Conservation (phyloP, 176 grass and related monocot species). For the Poa pratensis region DNA sequence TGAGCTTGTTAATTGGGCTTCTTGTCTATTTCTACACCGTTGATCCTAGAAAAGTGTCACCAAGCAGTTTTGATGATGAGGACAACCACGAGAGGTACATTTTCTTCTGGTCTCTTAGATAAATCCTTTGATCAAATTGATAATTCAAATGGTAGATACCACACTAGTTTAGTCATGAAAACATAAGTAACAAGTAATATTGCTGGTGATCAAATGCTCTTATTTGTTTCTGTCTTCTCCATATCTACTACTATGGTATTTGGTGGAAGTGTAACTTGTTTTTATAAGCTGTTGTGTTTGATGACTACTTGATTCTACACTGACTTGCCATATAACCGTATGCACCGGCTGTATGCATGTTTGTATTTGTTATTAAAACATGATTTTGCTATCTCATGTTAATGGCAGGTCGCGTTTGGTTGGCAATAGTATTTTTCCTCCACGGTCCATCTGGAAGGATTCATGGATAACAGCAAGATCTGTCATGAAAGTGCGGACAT, state of each 20-base stretch:
- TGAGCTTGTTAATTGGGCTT: conserved; percentile 82
- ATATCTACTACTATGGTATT: background rate
- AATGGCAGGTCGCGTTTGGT: conserved; percentile 65
- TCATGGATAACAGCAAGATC: conserved; percentile 83
- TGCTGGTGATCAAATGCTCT: background rate
- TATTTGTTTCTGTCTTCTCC: background rate
- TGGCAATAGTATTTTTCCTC: conserved; percentile 41
- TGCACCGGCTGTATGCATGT: background rate
- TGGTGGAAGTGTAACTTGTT: background rate
- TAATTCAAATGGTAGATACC: background rate
- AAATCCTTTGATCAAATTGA: background rate
- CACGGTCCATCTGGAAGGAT: conserved; percentile 73
- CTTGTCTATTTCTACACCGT: conserved; percentile 82
- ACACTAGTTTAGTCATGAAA: background rate
- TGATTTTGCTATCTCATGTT: background rate
- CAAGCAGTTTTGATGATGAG: conserved; percentile 33
- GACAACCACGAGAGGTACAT: conserved; percentile 71
- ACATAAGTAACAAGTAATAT: background rate
- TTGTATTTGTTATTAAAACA: background rate
- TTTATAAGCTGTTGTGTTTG: background rate
- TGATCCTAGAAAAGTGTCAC: conserved; percentile 71
- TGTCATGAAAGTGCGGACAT: conserved; percentile 87
- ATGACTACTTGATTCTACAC: background rate
- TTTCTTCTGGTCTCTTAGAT: conserved; percentile 15
- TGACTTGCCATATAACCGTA: background rate